A percentile compares a stretch with the other conserved stretches of the same genome.
phyloP scores from a whole-genome alignment of 2,329 filamentous ascomycete genomes.

The Harringtonia aguacate region DNA sequence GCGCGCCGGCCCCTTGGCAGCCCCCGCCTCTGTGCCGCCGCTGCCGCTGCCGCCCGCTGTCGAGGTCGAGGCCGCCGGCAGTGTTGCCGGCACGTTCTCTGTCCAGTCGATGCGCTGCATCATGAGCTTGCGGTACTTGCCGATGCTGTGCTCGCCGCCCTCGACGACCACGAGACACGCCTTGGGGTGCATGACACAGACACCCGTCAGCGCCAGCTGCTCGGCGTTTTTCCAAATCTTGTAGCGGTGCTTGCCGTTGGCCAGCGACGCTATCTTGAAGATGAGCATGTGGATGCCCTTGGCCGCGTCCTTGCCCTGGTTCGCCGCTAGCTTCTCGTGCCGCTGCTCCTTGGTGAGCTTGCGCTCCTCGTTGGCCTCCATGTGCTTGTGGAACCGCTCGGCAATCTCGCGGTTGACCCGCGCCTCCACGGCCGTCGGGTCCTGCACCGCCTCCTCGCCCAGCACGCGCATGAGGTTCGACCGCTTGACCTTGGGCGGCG shows the following conservation, averaged over 20 bases:
- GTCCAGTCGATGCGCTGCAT: constrained; percentile 90
- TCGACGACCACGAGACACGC: constrained; percentile 88
- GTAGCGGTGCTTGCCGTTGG: constrained; percentile 87
- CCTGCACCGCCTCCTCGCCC: constrained; percentile 83
- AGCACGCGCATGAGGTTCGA: constrained; percentile 95
- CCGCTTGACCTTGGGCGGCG: constrained; percentile 93
- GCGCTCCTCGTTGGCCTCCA: constrained; percentile 69
- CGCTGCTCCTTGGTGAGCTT: constrained; percentile 83
- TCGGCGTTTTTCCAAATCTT: constrained; percentile 90
- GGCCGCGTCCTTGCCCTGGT: constrained; percentile 80
- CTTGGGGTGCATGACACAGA: constrained; percentile 84
- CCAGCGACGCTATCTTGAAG: constrained; percentile 81
- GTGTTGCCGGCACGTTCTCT: constrained; percentile 61
- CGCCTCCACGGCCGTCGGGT: constrained; percentile 93
- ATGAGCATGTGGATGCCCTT: constrained; percentile 80
- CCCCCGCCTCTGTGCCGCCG: not conserved
- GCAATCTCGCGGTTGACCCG: constrained; percentile 88
- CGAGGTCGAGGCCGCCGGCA: constrained; percentile 2
- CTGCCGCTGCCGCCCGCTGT: not conserved
- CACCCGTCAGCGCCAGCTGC: constrained; percentile 73
- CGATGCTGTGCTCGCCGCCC: constrained; percentile 73
- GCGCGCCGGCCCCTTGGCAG: constrained; percentile 50
- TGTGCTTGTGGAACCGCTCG: constrained; percentile 70
- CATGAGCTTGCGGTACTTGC: constrained; percentile 86
- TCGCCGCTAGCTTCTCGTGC: constrained; percentile 68